phyloP scores from a whole-genome alignment of 768 basidiomycete species.

The Kwoniella dendrophila region DNA sequence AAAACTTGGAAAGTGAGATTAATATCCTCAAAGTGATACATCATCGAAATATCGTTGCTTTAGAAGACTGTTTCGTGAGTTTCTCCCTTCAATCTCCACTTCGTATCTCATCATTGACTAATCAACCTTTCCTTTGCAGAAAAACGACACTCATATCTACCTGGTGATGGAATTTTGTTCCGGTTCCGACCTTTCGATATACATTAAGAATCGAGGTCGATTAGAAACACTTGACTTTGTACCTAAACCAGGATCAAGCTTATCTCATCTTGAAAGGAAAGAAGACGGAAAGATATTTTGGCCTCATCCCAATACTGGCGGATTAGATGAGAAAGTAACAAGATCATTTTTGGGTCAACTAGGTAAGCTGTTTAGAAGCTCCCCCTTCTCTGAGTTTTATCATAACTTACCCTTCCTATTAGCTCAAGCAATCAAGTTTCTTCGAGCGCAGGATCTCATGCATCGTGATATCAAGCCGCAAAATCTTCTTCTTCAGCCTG shows the following conservation, averaged over 20 bases:
- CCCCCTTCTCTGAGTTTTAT: not conserved
- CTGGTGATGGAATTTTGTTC: constrained; percentile 97
- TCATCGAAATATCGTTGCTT: constrained; percentile 87
- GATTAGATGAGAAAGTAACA: constrained; percentile 84
- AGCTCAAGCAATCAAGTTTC: constrained; percentile 92
- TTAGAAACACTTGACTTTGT: constrained; percentile 81
- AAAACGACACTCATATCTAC: constrained; percentile 65
- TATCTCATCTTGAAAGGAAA: constrained; percentile 57
- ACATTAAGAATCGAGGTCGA: constrained; percentile 95
- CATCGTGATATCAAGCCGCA: constrained; percentile 97
- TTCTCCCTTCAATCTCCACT: not conserved
- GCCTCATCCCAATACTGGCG: constrained; percentile 86
- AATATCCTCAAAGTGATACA: constrained; percentile 91
- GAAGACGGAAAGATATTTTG: constrained; percentile 67
- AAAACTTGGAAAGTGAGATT: constrained; percentile 98
- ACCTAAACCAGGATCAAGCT: constrained; percentile 62
- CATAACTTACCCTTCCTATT: constrained; percentile 8
- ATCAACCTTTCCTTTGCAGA: constrained; percentile 45
- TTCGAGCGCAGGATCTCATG: constrained; percentile 83
- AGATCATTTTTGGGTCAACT: constrained; percentile 90
- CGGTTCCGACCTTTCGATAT: constrained; percentile 91
- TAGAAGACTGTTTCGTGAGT: constrained; percentile 87
- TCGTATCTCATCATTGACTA: not conserved
- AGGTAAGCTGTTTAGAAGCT: constrained; percentile 59
- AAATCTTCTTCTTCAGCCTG: constrained; percentile 87